phyloP scores from a whole-genome alignment of 2,329 filamentous ascomycete species.

The Rhinocladiella mackenziei region DNA sequence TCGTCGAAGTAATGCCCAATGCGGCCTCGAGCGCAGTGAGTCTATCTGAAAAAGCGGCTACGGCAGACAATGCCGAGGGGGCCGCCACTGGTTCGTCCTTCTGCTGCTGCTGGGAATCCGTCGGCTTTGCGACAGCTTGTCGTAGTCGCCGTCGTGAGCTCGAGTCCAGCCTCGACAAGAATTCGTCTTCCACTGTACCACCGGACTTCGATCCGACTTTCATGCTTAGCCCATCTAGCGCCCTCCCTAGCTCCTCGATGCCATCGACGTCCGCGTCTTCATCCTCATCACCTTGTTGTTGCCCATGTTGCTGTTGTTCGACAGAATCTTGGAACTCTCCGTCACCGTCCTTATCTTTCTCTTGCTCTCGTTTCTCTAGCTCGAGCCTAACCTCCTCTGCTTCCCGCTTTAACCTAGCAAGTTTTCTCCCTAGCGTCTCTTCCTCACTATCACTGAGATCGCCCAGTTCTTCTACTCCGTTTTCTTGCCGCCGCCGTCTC shows the following conservation, averaged over 20 bases:
- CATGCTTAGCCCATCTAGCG: slow-evolving; percentile 51
- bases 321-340: slow-evolving; percentile 24
- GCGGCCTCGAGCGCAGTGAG: slow-evolving; percentile 73
- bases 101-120: background rate
- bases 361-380: slow-evolving; percentile 45
- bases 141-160: slow-evolving; percentile 3
- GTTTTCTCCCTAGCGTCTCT: slow-evolving; percentile 70
- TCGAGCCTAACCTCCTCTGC: slow-evolving; percentile 67
- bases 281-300: slow-evolving; percentile 39
- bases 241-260: slow-evolving; percentile 65
- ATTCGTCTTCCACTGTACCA: slow-evolving; percentile 22
- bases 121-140: background rate
- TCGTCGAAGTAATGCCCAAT: slow-evolving; percentile 70
- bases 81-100: slow-evolving; percentile 43
- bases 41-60: slow-evolving; percentile 78
- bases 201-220: slow-evolving; percentile 13
- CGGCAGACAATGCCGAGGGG: slow-evolving; percentile 77
- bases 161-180: slow-evolving; percentile 18
- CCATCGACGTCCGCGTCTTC: slow-evolving; percentile 47
- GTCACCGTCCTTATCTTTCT: slow-evolving; percentile 51
- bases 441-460: slow-evolving; percentile 65
- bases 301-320: slow-evolving; percentile 41
- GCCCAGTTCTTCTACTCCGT: slow-evolving; percentile 58
- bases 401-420: slow-evolving; percentile 78
- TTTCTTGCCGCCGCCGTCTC: slow-evolving; percentile 40